These are phyloP conservation scores for Rhodosporidiobolus sp. DNA, from an alignment of 768 basidiomycete species.

Conservation along the genomic window DNA sequence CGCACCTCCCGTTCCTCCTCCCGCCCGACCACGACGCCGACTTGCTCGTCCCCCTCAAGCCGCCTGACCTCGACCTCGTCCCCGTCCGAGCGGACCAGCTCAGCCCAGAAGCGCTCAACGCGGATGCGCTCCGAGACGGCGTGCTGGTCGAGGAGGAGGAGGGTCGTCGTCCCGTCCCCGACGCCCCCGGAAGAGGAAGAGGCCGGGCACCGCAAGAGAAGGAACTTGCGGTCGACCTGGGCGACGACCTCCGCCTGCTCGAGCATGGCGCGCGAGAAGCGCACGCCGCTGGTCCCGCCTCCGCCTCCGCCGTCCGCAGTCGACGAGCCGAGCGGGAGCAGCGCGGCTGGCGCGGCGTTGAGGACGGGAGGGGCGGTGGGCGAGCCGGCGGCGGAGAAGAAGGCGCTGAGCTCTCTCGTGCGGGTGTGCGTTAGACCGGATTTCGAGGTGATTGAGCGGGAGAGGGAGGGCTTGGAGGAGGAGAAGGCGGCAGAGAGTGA, in stretches of 20 bases:
- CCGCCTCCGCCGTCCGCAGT: too few relatives aligned
- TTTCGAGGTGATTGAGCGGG: background rate
- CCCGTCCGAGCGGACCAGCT: constrained; percentile 56
- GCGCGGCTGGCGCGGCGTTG: background rate
- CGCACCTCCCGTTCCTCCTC: background rate
- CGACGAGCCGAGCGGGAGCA: background rate
- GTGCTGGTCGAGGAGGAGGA: constrained; percentile 91
- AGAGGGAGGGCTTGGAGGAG: constrained; percentile 2
- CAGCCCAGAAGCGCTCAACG: constrained; percentile 71
- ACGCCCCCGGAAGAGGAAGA: constrained; percentile 48
- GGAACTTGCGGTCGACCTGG: constrained; percentile 88
- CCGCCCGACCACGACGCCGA: constrained; percentile 56
- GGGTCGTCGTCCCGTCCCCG: constrained; percentile 42
- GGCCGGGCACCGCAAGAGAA: constrained; percentile 50
- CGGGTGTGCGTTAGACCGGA: background rate
- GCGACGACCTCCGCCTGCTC: constrained; percentile 61
- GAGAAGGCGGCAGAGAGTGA: background rate
- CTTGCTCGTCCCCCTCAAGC: constrained; percentile 58
- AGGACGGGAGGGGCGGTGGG: background rate
- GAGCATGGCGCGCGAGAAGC: constrained; percentile 57
- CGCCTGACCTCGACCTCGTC: constrained; percentile 50
- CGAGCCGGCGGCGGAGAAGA: constrained; percentile 9
- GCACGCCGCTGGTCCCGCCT: too few relatives aligned
- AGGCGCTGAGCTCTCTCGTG: background rate
- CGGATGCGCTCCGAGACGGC: constrained; percentile 95